These are phyloP conservation scores for Leishmania amazonensis DNA, from an alignment of 208 protist species.

Conservation along the genomic window DNA sequence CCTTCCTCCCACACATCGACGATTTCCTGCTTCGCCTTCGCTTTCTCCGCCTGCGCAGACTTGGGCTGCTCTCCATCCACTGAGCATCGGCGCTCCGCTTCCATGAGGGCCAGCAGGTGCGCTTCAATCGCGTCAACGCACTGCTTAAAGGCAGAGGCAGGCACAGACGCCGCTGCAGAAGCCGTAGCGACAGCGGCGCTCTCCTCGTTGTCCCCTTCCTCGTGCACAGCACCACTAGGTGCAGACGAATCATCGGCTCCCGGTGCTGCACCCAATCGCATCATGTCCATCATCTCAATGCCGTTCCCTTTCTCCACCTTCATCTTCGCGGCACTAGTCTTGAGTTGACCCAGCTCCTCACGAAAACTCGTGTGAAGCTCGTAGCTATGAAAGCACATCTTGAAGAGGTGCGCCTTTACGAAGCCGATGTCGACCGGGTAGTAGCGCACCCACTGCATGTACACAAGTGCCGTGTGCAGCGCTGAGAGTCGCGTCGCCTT, in stretches of 20 bases:
- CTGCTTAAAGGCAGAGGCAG: conserved; percentile 16
- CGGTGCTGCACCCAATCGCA: not conserved
- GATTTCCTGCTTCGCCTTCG: conserved; percentile 20
- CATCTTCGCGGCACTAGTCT: conserved; percentile 11
- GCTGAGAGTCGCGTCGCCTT: conserved; percentile 54
- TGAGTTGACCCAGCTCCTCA: conserved; percentile 43
- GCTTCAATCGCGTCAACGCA: conserved; percentile 35
- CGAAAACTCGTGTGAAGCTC: conserved; percentile 57
- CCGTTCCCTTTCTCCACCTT: conserved; percentile 1
- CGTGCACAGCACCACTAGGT: not conserved
- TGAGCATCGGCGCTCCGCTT: conserved; percentile 33
- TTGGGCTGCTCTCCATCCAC: conserved; percentile 51
- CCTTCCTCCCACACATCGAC: conserved; percentile 40
- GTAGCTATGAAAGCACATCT: conserved; percentile 88
- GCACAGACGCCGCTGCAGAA: too few relatives aligned
- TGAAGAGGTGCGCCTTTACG: conserved; percentile 90
- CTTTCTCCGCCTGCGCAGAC: conserved; percentile 39
- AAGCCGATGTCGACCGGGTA: conserved; percentile 70
- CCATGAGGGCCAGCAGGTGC: conserved; percentile 38
- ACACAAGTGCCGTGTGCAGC: conserved; percentile 52
- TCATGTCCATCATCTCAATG: not conserved
- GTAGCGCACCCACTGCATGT: conserved; percentile 52
- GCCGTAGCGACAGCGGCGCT: not conserved
- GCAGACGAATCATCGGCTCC: not conserved
- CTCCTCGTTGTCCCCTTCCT: conserved; percentile 5